A percentile compares a stretch with the other conserved stretches of the same genome.
Evolutionary conservation across 1,139 yeast species (phyloP).

Genomic region (Zygotorulaspora mrakii): DNA sequence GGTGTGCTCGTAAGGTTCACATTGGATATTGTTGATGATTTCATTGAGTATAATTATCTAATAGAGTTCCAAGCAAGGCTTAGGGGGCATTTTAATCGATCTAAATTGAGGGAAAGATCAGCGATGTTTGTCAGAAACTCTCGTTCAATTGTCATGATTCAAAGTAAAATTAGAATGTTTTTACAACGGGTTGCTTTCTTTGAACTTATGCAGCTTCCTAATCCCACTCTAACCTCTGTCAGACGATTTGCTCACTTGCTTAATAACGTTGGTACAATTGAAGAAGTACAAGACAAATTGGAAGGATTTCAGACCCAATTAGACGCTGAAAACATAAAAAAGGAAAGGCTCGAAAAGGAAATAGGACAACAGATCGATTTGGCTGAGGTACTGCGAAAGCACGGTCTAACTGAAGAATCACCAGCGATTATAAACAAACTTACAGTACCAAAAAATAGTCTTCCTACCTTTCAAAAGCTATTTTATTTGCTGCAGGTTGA

Average conservation of each 20-base stretch:
- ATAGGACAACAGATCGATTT: slow-evolving; percentile 28
- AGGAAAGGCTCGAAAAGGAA: slow-evolving; percentile 39
- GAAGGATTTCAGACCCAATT: slow-evolving; percentile 68
- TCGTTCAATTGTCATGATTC: slow-evolving; percentile 62
- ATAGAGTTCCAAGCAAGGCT: slow-evolving; percentile 41
- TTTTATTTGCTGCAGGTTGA: slow-evolving; percentile 84
- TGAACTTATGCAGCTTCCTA: slow-evolving; percentile 60
- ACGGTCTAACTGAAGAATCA: slow-evolving; percentile 16
- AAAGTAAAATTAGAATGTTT: slow-evolving; percentile 66
- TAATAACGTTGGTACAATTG: slow-evolving; percentile 71
- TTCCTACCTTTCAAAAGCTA: slow-evolving; percentile 59
- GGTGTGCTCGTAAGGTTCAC: slow-evolving; percentile 51
- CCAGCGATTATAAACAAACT: slow-evolving; percentile 8
- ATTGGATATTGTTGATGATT: slow-evolving; percentile 48
- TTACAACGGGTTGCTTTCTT: slow-evolving; percentile 71
- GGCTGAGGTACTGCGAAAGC: slow-evolving; percentile 21
- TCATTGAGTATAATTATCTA: slow-evolving; percentile 42
- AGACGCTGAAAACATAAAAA: slow-evolving; percentile 76
- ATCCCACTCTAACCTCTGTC: slow-evolving; percentile 77
- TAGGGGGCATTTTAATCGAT: slow-evolving; percentile 37
- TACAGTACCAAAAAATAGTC: slow-evolving; percentile 20
- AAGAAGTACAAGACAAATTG: slow-evolving; percentile 69
- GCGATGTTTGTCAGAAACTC: slow-evolving; percentile 54
- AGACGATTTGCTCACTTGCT: slow-evolving; percentile 72
- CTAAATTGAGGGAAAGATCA: slow-evolving; percentile 39